phyloP scores from a whole-genome alignment of 352 stramenopile genomes.

The Elongisporangium senticosum region DNA sequence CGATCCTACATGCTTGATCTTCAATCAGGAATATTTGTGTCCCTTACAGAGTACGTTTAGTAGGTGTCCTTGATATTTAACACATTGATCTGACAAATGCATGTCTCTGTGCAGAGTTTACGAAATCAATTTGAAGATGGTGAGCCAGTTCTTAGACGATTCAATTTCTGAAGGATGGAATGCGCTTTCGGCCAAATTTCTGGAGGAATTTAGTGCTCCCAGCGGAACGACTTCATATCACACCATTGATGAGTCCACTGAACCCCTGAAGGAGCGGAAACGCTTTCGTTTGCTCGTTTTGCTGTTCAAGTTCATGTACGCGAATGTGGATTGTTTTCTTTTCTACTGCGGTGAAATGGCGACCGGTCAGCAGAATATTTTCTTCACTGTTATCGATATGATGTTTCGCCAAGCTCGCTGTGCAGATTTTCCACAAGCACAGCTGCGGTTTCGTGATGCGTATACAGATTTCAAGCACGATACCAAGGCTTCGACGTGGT shows the following conservation, averaged over 20 bases:
- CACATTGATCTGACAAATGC: slow-evolving; percentile 4
- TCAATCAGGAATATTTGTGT: slow-evolving; percentile 52
- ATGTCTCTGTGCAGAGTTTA: slow-evolving; percentile 36
- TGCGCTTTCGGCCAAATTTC: slow-evolving; percentile 42
- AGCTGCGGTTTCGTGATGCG: slow-evolving; percentile 21
- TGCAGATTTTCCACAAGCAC: slow-evolving; percentile 56
- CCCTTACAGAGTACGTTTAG: slow-evolving; percentile 70
- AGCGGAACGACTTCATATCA: slow-evolving; percentile 26
- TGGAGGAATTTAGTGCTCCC: slow-evolving; percentile 18
- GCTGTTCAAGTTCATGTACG: slow-evolving; percentile 81
- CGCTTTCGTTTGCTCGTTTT: slow-evolving; percentile 21
- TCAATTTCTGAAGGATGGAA: slow-evolving; percentile 44
- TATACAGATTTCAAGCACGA: not conserved
- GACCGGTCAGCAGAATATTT: slow-evolving; percentile 70
- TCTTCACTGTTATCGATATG: slow-evolving; percentile 62
- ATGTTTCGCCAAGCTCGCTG: slow-evolving; percentile 69
- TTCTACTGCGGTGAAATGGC: slow-evolving; percentile 75
- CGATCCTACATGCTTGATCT: slow-evolving; percentile 55
- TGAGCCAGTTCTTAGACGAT: slow-evolving; percentile 46
- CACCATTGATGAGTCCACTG: slow-evolving; percentile 39
- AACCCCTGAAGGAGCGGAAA: slow-evolving; percentile 20
- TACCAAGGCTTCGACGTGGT: slow-evolving; percentile 7
- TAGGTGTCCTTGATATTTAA: too few species aligned
- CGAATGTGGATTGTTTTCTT: slow-evolving; percentile 69
- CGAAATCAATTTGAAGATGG: slow-evolving; percentile 59